Percentiles rank a stretch among this genome's conserved stretches.
phyloP scores from a whole-genome alignment of 2,329 filamentous ascomycete species.

The Claviceps sp. region DNA sequence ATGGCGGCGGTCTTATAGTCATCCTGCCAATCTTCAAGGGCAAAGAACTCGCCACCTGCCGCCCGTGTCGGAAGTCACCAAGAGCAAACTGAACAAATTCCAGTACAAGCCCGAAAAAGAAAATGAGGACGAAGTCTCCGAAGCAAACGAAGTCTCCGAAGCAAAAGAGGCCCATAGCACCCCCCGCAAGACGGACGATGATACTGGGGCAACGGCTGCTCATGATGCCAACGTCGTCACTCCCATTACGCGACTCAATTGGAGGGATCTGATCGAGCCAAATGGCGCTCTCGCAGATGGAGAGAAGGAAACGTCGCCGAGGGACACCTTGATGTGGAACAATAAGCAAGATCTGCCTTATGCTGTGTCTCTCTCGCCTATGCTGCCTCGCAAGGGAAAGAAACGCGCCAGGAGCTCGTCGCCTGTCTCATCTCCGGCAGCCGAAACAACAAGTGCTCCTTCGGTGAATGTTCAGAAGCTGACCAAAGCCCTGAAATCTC shows the following conservation, averaged over 20 bases:
- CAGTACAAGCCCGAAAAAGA: conserved; percentile 20
- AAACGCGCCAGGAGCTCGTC: conserved; percentile 67
- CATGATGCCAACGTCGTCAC: conserved; percentile 18
- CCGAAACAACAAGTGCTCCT: conserved; percentile 28
- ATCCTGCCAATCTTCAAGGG: conserved; percentile 26
- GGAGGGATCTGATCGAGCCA: conserved; percentile 44
- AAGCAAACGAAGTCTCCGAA: conserved; percentile 7
- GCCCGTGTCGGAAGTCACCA: conserved; percentile 44
- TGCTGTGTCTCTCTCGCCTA: conserved; percentile 30
- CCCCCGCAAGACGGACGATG: conserved; percentile 11
- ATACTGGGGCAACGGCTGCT: not conserved
- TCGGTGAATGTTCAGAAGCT: conserved; percentile 45
- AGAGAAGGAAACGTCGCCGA: conserved; percentile 38
- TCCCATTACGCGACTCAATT: conserved; percentile 38
- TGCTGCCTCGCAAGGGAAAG: conserved; percentile 35
- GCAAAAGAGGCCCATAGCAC: not conserved
- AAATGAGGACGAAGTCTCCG: conserved; percentile 9
- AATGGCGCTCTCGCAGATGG: conserved; percentile 26
- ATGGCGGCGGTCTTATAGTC: conserved; percentile 43
- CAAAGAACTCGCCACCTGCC: conserved; percentile 25
- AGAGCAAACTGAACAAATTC: conserved; percentile 48
- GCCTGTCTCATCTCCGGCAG: conserved; percentile 52
- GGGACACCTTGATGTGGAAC: conserved; percentile 49
- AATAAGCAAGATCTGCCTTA: conserved; percentile 30
- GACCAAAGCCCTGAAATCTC: conserved; percentile 47